phyloP scores from a whole-genome alignment of 75 land plant genomes.

The Ceratopteris richardii region DNA sequence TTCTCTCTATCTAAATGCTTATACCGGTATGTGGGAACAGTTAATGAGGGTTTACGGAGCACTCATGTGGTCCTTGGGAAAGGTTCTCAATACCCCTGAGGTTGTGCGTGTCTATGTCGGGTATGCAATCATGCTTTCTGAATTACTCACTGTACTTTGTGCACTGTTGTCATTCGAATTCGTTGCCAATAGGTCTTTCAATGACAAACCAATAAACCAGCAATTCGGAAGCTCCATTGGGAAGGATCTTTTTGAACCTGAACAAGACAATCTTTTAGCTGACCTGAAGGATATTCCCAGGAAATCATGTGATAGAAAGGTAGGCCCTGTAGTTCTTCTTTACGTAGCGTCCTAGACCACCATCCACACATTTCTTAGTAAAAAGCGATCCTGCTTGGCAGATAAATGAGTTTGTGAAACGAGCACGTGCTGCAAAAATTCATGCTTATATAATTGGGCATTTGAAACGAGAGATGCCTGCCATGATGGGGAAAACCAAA shows the following conservation, averaged over 20 bases:
- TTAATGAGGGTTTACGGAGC: slow-evolving; percentile 31
- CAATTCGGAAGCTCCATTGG: slow-evolving; percentile 11
- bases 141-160: background rate
- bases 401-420: slow-evolving; percentile 29
- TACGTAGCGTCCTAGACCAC: background rate
- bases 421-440: slow-evolving; percentile 23
- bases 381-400: no score
- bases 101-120: slow-evolving; percentile 24
- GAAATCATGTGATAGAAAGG: slow-evolving; percentile 27
- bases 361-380: background rate
- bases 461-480: slow-evolving; percentile 22
- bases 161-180: background rate
- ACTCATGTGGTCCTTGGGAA: slow-evolving; percentile 16
- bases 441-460: slow-evolving; percentile 24
- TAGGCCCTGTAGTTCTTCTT: background rate
- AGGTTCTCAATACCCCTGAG: slow-evolving; percentile 19
- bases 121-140: background rate
- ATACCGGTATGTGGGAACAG: slow-evolving; percentile 9
- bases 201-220: slow-evolving; percentile 18
- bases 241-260: slow-evolving; percentile 19
- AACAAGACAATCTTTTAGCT: slow-evolving; percentile 16
- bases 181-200: slow-evolving; percentile 15
- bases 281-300: slow-evolving; percentile 26
- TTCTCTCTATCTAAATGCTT: background rate
- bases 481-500: slow-evolving; percentile 22